Conservation (phyloP, 1,284 basidiomycete species). For the Fistulina hepatica region DNA sequence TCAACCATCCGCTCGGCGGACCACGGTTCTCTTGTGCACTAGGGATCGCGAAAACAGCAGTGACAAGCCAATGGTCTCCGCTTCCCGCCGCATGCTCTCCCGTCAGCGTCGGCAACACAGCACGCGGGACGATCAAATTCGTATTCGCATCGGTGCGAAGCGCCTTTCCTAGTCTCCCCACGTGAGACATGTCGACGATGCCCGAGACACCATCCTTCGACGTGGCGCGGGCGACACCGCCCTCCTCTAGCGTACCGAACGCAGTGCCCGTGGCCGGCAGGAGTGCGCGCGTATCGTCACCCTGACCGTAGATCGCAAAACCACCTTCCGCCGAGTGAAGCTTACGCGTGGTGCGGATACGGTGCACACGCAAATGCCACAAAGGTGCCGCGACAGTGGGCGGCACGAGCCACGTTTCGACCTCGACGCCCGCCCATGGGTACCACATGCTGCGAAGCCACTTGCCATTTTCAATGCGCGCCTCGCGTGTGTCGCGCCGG, state of each 20-base stretch:
- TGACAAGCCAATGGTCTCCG: slow-evolving; percentile 48
- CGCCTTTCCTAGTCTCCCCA: slow-evolving; percentile 31
- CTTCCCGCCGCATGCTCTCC: slow-evolving; percentile 34
- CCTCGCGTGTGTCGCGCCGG: slow-evolving; percentile 50
- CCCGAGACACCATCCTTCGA: slow-evolving; percentile 56
- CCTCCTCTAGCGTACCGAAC: slow-evolving; percentile 38
- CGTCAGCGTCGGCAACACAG: slow-evolving; percentile 54
- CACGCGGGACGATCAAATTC: slow-evolving; percentile 58
- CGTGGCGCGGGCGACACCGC: slow-evolving; percentile 37
- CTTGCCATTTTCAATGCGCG: slow-evolving; percentile 42
- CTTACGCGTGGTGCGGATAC: slow-evolving; percentile 39
- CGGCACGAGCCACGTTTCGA: slow-evolving; percentile 69
- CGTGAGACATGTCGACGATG: slow-evolving; percentile 37
- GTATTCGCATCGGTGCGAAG: slow-evolving; percentile 64
- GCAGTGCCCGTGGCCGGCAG: slow-evolving; percentile 32
- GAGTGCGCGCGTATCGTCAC: slow-evolving; percentile 49
- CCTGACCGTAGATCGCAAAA: slow-evolving; percentile 64
- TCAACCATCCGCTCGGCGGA: slow-evolving; percentile 35
- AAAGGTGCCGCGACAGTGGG: slow-evolving; percentile 43
- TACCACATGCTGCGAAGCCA: slow-evolving; percentile 63
- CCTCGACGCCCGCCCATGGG: slow-evolving; percentile 60
- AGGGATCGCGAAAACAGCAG: slow-evolving; percentile 59
- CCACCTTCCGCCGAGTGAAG: slow-evolving; percentile 58
- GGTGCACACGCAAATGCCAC: slow-evolving; percentile 64
- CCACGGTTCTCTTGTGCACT: slow-evolving; percentile 29